Base-by-base conservation (phyloP, 2,329 filamentous ascomycete species). In the Colletotrichum salicis region DNA sequence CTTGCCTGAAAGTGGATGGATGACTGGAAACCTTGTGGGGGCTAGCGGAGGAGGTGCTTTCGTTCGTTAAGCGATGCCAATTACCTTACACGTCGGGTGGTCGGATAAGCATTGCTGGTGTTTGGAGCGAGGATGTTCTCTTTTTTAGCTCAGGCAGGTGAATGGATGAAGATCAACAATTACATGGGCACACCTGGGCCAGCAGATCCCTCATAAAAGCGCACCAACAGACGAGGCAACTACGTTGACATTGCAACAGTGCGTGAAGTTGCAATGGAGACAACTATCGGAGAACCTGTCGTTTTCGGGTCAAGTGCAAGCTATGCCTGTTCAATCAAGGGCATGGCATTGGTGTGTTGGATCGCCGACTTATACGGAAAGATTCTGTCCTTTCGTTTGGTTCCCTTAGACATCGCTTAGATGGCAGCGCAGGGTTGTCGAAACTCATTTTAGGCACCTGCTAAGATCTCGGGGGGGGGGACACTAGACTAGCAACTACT, bases 1-100 rank as follows among this genome's bases (percentile, higher is more conserved):
- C 78, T 87, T 87, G 11, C 86, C 86, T 19, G 92, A 94, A 79
- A 86, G 86, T 37, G 88, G 85, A 3, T 94, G 91, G 91, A 91
- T 89, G 69, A 94, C 92, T 0, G 92, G 92, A 3, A 91, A 89
- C 77, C 88, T 93, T 41, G 86, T 94, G 15, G 92, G 90, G 80
- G 91, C 91, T 10, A 93, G 93, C 76, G 92, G 92, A 5, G 82
- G 83, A 24, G 69, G 69, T 56, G 58, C 58, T 45, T 71, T 71
- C n/a, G 69, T 71, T 51, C 69, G 69, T 37, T 71, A 33, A 64
- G 31, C 41, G 45, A 13, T 22, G 19, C 15, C 15, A 12, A 27
- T 48, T 12, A 27, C 37, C 37, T 41, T 41, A 15, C 3, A 31
- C n/a, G 19, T 48, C 19, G 12, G 27, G 31, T 24, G 31, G 19